Evolutionary conservation across 768 basidiomycete species (phyloP), one percentile per base, ranked within the genome.

Genomic region (Ephemerocybe angulata): DNA sequence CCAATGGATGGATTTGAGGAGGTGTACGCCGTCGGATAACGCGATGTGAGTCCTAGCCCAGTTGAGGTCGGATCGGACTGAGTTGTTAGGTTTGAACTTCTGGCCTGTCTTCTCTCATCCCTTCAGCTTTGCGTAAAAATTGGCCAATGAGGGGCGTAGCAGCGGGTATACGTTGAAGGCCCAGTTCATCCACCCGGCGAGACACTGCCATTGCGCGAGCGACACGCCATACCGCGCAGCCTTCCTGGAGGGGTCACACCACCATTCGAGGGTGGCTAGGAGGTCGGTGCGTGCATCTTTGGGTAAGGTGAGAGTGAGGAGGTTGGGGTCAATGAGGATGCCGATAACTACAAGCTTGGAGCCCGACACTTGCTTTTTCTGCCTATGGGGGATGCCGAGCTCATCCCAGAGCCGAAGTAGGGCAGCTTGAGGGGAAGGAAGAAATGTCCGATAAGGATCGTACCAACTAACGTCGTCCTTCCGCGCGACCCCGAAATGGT

Each of bases 121-220:
- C 0, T 57, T 25, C 0, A 70, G 70, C 50, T 77, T 76, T 0
- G 55, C 48, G 54, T 79, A 79, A 0, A 77, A 3, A 0, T 60
- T 55, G 12, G 47, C 67, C 0, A 80, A 60, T 0, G 58, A 65
- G 0, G 76, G 77, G 0, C 65, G 59, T 0, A 79, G 61, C 0
- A 71, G 57, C 0, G 76, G 76, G 49, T 61, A 75, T 1, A 70
- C 69, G 49, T 78, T 79, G 22, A 79, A 61, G 0, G 62, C 53
- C 75, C 75, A 78, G 43, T 77, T 77, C 12, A 67, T 17, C 69
- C 68, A 76, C 0, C 73, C 76, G 0, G 65, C 65, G 0, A 77
- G 29, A 3, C 3, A 3, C n/a, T 48, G 47, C 47, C 47, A 48
- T 21, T 21, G 28, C 17, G 5, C 17, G 50, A 1, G 44, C 41